Base-by-base conservation (phyloP, 2,329 filamentous ascomycete species). In the Arthrobotrys sphaeroides region DNA sequence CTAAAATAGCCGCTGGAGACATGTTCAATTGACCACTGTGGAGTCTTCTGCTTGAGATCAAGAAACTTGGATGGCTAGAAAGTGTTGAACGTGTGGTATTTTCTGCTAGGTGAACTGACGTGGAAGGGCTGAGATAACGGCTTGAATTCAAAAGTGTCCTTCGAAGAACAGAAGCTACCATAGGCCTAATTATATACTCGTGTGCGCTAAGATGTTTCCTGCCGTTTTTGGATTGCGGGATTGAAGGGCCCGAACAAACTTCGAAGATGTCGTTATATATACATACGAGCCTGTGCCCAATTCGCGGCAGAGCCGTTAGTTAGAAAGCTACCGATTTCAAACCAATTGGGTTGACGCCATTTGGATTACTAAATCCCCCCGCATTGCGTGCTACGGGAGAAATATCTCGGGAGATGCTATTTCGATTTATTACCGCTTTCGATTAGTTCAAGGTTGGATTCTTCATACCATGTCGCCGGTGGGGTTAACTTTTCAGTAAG, bases 1-100 rank as follows among this genome's bases (percentile, higher is more conserved):
- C 94, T 85, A 73, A 91, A 87, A 77, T 88, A 84, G 77, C 91
- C 91, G 69, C 88, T 84, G 16, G 88, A 86, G 62, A 57, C 64
- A 73, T 73, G 47, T 47, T 73, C 5, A 31, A 42, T 55, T 40
- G 33, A 5, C 26, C 22, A 3, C 13, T 42, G 12, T n/a, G 51
- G 22, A 22, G n/a, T n/a, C 16, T 28, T 36, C 31, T 13, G 5
- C 28, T 10, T 9, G 3, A 22, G 16, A 18, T 26, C 13, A 18
- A 12, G 16, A 10, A 36, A 13, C 7, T 22, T 38, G 9, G n/a
- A 12, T 20, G 2, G n/a, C 4, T 5, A 24, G 31, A 33, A 20
- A 33, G 51, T 55, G 51, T 55, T 55, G 31, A 28, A 12, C n/a
- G 9, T 24, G 55, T 60, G 16, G 24, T 43, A 24, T 40, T 42